A percentile compares a stretch with the other conserved stretches of the same genome.
Evolutionary conservation across 1,284 basidiomycete genomes (phyloP).

Genomic region (Heterobasidion annosum): DNA sequence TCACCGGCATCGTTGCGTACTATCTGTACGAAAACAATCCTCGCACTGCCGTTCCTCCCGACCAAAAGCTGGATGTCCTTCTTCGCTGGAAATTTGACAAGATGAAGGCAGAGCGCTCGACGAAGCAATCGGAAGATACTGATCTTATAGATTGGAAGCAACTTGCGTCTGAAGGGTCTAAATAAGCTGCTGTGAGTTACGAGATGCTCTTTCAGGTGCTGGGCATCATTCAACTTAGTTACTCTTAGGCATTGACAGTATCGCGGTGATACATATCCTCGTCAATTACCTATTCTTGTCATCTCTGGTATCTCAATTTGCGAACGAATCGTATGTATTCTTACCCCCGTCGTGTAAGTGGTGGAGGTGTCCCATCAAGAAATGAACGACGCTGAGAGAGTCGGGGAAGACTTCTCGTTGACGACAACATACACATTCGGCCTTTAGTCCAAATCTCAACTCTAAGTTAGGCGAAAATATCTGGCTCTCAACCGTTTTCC

Average conservation of each 20-base stretch:
- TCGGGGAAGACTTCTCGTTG: too few relatives aligned
- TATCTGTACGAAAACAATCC: slow-evolving; percentile 82
- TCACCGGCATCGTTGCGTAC: slow-evolving; percentile 78
- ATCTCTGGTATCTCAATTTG: background rate
- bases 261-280: too few relatives aligned
- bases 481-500: too few relatives aligned
- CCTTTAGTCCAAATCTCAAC: too few relatives aligned
- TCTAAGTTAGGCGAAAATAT: too few relatives aligned
- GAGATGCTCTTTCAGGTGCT: background rate
- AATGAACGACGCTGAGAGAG: background rate
- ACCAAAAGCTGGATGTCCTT: slow-evolving; percentile 55
- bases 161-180: slow-evolving; percentile 6
- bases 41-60: slow-evolving; percentile 59
- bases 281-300: too few relatives aligned
- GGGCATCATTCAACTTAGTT: too few relatives aligned
- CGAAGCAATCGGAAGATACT: slow-evolving; percentile 2
- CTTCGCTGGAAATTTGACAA: slow-evolving; percentile 52
- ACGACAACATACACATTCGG: too few relatives aligned
- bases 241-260: too few relatives aligned
- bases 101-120: slow-evolving; percentile 1
- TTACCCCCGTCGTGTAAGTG: too few relatives aligned
- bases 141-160: slow-evolving; percentile 10
- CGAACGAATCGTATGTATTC: background rate
- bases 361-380: background rate
- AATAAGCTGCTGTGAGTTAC: slow-evolving; percentile 3